phyloP scores from a whole-genome alignment of 768 basidiomycete species.

The Lactarius hengduanensis region DNA sequence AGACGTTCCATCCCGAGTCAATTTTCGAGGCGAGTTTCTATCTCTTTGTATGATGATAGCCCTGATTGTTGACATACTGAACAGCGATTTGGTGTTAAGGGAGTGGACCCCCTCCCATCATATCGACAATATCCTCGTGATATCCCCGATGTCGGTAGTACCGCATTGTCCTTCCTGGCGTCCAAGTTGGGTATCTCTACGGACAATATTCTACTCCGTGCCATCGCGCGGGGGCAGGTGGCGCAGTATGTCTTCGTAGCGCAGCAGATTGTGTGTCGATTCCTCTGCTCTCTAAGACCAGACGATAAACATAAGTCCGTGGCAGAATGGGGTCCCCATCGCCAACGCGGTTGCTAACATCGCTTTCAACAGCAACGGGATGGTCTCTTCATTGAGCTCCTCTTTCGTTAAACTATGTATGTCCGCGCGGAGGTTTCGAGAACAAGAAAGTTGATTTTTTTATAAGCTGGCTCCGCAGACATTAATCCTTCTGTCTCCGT shows the following conservation, averaged over 20 bases:
- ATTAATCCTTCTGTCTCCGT: conserved; percentile 40
- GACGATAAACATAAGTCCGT: neutral
- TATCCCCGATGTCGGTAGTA: conserved; percentile 25
- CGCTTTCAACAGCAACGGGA: conserved; percentile 43
- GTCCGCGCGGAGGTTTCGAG: conserved; percentile 13
- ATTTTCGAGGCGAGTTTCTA: conserved; percentile 30
- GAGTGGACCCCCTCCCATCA: conserved; percentile 30
- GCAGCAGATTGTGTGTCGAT: conserved; percentile 31
- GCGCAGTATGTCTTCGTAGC: conserved; percentile 28
- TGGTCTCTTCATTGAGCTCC: conserved; percentile 45
- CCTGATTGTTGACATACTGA: neutral
- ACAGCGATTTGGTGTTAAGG: conserved; percentile 32
- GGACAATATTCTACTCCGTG: conserved; percentile 25
- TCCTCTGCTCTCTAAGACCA: neutral
- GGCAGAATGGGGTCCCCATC: conserved; percentile 37
- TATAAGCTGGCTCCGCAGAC: conserved; percentile 29
- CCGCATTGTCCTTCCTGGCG: conserved; percentile 31
- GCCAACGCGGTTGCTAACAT: conserved; percentile 47
- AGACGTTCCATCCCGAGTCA: conserved; percentile 34
- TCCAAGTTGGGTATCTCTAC: conserved; percentile 28
- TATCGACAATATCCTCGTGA: conserved; percentile 27
- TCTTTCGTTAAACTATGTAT: conserved; percentile 47
- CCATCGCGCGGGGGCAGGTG: conserved; percentile 27
- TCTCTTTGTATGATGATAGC: neutral
- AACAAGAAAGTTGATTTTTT: neutral